Conservation (phyloP, 352 stramenopile genomes). For the Phytophthora ramorum region DNA sequence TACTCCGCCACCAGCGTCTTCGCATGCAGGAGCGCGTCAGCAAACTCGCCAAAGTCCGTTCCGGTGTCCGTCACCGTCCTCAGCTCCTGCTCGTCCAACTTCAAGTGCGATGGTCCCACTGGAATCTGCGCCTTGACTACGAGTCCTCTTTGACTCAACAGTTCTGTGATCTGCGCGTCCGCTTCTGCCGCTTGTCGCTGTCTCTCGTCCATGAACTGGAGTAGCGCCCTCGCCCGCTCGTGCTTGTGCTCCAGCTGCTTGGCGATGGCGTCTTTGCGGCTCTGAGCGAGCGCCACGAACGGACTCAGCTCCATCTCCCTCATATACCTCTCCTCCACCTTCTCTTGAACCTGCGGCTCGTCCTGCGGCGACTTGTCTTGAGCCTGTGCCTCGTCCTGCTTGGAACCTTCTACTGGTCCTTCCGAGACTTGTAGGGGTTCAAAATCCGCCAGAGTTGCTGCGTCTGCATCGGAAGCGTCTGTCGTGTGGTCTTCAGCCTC, state of each 20-base stretch:
- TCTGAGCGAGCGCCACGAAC: conserved; percentile 45
- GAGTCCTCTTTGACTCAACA: conserved; percentile 63
- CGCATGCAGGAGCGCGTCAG: conserved; percentile 54
- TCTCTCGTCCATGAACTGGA: conserved; percentile 60
- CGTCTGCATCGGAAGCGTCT: not conserved
- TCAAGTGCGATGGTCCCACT: conserved; percentile 66
- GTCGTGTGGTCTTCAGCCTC: not conserved
- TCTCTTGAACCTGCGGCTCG: not conserved
- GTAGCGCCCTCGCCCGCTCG: conserved; percentile 37
- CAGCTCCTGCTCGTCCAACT: conserved; percentile 53
- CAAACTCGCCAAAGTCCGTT: conserved; percentile 55
- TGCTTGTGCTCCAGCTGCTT: conserved; percentile 39
- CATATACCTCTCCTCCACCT: not conserved
- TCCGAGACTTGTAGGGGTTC: not conserved
- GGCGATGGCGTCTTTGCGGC: conserved; percentile 49
- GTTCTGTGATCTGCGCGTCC: conserved; percentile 51
- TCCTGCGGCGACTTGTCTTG: too few species aligned
- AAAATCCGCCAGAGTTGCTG: not conserved
- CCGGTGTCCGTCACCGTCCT: not conserved
- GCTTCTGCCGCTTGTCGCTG: conserved; percentile 45
- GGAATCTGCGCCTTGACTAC: conserved; percentile 80
- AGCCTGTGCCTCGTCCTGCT: not conserved
- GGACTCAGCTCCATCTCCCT: conserved; percentile 18
- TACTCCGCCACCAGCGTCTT: conserved; percentile 67
- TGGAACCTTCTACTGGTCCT: not conserved